Evolutionary conservation across 2,329 filamentous ascomycete genomes (phyloP).

Genomic region (Neocucurbitaria cava): DNA sequence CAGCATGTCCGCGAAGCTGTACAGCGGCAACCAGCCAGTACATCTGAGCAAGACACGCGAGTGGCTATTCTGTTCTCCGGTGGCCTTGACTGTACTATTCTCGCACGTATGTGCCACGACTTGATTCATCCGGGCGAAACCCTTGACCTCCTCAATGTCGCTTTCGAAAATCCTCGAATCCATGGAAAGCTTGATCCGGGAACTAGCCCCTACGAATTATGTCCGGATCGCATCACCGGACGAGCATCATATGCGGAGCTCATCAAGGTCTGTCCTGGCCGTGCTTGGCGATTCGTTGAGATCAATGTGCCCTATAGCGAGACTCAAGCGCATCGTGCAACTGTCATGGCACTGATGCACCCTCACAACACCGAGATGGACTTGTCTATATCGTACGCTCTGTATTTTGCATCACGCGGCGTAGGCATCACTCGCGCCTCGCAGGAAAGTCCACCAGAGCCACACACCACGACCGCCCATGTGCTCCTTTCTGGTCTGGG

Average conservation of each 20-base stretch:
- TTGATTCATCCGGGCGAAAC: constrained; percentile 71
- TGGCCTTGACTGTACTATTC: constrained; percentile 87
- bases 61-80: constrained; percentile 91
- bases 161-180: constrained; percentile 89
- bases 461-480: constrained; percentile 74
- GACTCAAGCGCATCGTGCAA: constrained; percentile 70
- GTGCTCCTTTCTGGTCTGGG: constrained; percentile 92
- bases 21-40: neutral
- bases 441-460: constrained; percentile 34
- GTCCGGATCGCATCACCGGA: constrained; percentile 89
- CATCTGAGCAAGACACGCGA: constrained; percentile 49
- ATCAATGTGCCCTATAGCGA: constrained; percentile 84
- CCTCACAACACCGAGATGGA: constrained; percentile 99
- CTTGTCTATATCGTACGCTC: constrained; percentile 86
- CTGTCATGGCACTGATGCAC: constrained; percentile 78
- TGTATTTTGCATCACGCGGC: constrained; percentile 94
- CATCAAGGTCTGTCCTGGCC: constrained; percentile 68
- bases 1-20: constrained; percentile 39
- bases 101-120: constrained; percentile 82
- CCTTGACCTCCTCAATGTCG: constrained; percentile 92
- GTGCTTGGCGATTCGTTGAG: constrained; percentile 84
- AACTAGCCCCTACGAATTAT: constrained; percentile 73
- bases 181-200: constrained; percentile 46
- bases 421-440: constrained; percentile 55
- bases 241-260: constrained; percentile 82